A percentile compares a stretch with the other conserved stretches of the same genome.
phyloP scores from a whole-genome alignment of 2,329 filamentous ascomycete genomes.

The Pestalotiopsis sp. region DNA sequence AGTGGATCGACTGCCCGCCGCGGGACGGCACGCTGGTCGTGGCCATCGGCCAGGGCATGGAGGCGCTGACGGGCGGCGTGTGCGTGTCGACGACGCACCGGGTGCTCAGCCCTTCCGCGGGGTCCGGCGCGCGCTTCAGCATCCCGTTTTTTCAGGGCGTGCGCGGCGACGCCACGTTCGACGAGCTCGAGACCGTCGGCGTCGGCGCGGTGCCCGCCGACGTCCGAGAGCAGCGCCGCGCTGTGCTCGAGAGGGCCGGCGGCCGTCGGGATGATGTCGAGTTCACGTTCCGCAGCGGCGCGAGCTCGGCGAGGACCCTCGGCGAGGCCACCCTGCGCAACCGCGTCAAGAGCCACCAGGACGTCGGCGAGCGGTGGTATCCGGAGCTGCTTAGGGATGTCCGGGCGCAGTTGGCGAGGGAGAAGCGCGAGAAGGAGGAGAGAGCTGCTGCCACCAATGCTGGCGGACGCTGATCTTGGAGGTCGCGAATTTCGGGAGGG shows the following conservation, averaged over 20 bases:
- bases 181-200: constrained; percentile 68
- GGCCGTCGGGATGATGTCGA: constrained; percentile 75
- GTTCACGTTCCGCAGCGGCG: constrained; percentile 79
- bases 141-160: constrained; percentile 92
- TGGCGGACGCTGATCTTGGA: neutral
- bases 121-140: constrained; percentile 73
- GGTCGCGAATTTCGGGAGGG: neutral
- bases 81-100: constrained; percentile 83
- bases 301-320: constrained; percentile 62
- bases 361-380: constrained; percentile 83
- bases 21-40: constrained; percentile 79
- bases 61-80: constrained; percentile 82
- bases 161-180: constrained; percentile 76
- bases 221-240: constrained; percentile 63
- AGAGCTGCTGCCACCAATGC: constrained; percentile 13
- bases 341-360: constrained; percentile 82
- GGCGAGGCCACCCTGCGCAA: constrained; percentile 87
- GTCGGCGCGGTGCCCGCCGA: constrained; percentile 62
- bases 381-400: constrained; percentile 64
- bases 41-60: constrained; percentile 84
- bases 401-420: constrained; percentile 57
- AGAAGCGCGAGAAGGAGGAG: constrained; percentile 34
- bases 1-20: constrained; percentile 84
- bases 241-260: constrained; percentile 58
- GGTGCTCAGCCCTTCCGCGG: constrained; percentile 73